Conservation (phyloP, 2,329 filamentous ascomycete genomes). For the Trichothecium roseum region DNA sequence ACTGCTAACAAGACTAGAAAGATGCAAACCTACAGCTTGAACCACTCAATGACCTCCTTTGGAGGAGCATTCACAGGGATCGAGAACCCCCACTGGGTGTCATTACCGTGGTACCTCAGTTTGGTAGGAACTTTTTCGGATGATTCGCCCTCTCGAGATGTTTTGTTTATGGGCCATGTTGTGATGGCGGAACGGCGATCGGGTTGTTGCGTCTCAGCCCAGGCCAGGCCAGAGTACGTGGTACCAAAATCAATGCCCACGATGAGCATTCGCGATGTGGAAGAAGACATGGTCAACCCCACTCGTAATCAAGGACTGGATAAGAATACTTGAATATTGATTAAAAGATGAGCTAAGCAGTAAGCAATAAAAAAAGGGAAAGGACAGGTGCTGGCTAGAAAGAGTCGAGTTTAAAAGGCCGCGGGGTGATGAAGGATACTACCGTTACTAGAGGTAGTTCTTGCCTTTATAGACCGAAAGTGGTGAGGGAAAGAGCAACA, state of each 20-base stretch:
- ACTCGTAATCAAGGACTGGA: neutral
- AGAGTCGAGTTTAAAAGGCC: too few relatives aligned
- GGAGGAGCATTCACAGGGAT: constrained; percentile 27
- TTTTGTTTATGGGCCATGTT: constrained; percentile 29
- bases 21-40: constrained; percentile 32
- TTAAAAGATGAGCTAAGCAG: neutral
- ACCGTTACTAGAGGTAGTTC: too few relatives aligned
- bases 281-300: neutral
- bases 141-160: constrained; percentile 21
- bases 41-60: constrained; percentile 31
- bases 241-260: constrained; percentile 44
- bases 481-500: too few relatives aligned
- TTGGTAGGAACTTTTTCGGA: constrained; percentile 36
- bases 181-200: constrained; percentile 25
- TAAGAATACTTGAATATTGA: neutral
- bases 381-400: too few relatives aligned
- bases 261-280: constrained; percentile 29
- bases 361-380: too few relatives aligned
- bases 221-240: constrained; percentile 41
- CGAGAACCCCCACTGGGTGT: constrained; percentile 34
- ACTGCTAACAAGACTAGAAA: neutral
- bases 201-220: constrained; percentile 29
- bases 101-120: constrained; percentile 24
- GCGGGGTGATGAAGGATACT: too few relatives aligned
- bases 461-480: too few relatives aligned